Evolutionary conservation across 306 rosid species (phyloP).

Genomic region (Glycine soja): DNA sequence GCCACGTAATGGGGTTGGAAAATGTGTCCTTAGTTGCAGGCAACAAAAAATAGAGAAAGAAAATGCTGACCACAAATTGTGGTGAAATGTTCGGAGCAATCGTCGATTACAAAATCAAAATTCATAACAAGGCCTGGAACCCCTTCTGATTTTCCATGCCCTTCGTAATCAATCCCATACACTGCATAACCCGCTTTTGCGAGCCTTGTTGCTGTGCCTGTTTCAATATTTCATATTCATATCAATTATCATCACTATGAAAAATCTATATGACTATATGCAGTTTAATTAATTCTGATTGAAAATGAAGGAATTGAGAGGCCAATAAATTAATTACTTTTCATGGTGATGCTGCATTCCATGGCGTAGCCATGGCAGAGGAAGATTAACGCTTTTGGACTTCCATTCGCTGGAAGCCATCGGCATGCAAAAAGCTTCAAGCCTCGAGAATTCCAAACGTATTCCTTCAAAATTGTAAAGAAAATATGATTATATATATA

Average conservation of each 20-base stretch:
- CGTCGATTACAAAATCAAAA: constrained; percentile 64
- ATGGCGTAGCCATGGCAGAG: constrained; percentile 93
- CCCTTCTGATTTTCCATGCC: constrained; percentile 95
- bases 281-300: no score
- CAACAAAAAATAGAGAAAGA: no score
- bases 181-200: constrained; percentile 76
- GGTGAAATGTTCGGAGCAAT: constrained; percentile 62
- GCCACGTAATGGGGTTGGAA: not conserved
- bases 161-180: constrained; percentile 89
- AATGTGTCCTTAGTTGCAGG: not conserved
- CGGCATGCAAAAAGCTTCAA: constrained; percentile 67
- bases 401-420: constrained; percentile 69
- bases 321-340: constrained; percentile 47
- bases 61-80: constrained; percentile 62
- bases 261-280: no score
- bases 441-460: constrained; percentile 61
- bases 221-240: no score
- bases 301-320: not conserved
- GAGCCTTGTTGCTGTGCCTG: constrained; percentile 78
- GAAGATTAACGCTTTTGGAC: constrained; percentile 73
- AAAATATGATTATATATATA: no score
- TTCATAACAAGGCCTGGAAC: constrained; percentile 59
- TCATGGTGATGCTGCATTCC: constrained; percentile 97
- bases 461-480: constrained; percentile 53
- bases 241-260: no score